These are phyloP conservation scores for Chamaecyparis obtusa DNA, from an alignment of 75 land plant genomes.

Conservation along the genomic window DNA sequence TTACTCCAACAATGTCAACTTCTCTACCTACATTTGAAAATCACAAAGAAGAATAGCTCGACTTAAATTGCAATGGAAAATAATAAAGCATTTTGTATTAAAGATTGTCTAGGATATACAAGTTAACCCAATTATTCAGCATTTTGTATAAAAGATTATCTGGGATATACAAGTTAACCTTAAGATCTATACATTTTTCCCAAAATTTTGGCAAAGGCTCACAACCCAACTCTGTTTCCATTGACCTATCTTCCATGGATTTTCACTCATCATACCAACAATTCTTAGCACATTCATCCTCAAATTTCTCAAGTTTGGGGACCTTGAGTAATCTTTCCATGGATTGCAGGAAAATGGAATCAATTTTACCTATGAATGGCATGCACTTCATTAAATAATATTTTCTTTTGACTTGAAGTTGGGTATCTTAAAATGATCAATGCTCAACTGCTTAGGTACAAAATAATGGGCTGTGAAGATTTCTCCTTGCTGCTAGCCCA, in stretches of 20 bases:
- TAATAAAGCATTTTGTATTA: neutral
- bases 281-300: neutral
- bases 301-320: neutral
- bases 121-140: no score
- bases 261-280: neutral
- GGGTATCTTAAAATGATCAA: neutral
- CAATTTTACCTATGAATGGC: neutral
- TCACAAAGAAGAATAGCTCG: no score
- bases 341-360: neutral
- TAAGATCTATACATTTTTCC: neutral
- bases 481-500: neutral
- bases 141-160: no score
- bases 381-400: neutral
- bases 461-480: neutral
- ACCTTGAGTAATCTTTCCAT: neutral
- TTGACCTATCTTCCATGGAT: neutral
- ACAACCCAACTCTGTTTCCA: neutral
- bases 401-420: neutral
- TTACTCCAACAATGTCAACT: no score
- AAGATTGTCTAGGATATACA: neutral
- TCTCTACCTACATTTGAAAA: neutral
- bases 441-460: neutral
- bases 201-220: neutral
- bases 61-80: neutral
- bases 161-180: no score